Conservation (phyloP, 148 eudicot species). For the Talinum fruticosum region DNA sequence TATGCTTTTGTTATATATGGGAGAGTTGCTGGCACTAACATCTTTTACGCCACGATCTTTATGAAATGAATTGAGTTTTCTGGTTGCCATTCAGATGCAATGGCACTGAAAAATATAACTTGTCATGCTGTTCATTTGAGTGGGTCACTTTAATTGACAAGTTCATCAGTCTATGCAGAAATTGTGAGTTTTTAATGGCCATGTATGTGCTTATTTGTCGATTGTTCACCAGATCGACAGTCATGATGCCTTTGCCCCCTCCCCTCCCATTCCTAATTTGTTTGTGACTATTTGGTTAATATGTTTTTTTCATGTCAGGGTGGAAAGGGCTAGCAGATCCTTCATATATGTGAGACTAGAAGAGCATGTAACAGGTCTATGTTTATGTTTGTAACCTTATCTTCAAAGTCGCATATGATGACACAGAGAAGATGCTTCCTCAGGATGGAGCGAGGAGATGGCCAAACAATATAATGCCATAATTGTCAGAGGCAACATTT, state of each 20-base stretch:
- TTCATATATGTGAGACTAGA: slow-evolving; percentile 1
- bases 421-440: slow-evolving; percentile 15
- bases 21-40: neutral
- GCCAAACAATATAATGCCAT: neutral
- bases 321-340: slow-evolving; percentile 27
- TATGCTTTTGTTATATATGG: neutral
- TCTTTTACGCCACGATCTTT: neutral
- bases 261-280: neutral
- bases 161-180: neutral
- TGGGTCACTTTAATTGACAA: neutral
- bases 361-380: slow-evolving; percentile 12
- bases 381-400: slow-evolving; percentile 6
- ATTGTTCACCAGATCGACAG: neutral
- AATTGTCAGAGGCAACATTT: slow-evolving; percentile 1
- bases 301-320: slow-evolving; percentile 23
- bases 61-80: neutral
- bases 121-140: neutral
- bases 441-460: neutral
- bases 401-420: neutral
- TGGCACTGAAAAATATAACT: neutral
- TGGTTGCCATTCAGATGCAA: neutral
- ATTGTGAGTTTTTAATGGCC: neutral
- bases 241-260: neutral
- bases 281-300: neutral
- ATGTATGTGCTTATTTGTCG: neutral